Conservation (phyloP, 768 basidiomycete species). For the Hericium rajendrae region DNA sequence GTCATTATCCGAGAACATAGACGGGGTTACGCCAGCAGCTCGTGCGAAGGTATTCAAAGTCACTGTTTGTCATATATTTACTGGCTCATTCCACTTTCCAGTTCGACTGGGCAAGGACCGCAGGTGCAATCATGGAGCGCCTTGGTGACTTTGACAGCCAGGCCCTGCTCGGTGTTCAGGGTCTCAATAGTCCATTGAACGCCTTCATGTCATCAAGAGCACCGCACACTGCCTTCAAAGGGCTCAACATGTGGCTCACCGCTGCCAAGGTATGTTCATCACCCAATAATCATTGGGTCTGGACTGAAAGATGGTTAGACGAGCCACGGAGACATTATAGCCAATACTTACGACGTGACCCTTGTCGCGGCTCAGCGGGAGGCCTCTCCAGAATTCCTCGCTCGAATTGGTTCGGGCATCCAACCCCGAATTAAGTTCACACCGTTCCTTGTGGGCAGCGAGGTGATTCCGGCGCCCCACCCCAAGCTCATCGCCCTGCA, state of each 20-base stretch:
- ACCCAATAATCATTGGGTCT: neutral
- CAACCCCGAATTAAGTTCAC: neutral
- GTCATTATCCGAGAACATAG: neutral
- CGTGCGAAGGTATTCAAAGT: neutral
- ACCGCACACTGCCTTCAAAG: neutral
- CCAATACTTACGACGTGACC: neutral
- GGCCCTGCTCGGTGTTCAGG: neutral
- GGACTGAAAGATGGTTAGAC: neutral
- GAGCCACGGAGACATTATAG: neutral
- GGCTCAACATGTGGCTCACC: slow-evolving; percentile 2
- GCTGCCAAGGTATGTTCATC: slow-evolving; percentile 1
- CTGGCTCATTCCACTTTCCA: neutral
- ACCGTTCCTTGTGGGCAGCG: neutral
- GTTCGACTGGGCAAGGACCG: slow-evolving; percentile 2
- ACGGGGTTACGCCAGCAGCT: neutral
- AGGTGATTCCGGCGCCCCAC: slow-evolving; percentile 1
- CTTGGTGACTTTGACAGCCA: neutral
- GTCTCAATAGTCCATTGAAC: slow-evolving; percentile 1
- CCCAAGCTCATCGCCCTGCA: slow-evolving; percentile 3
- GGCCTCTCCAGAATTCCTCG: neutral
- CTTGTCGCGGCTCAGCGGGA: neutral
- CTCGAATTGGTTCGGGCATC: neutral
- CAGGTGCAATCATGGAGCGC: slow-evolving; percentile 1
- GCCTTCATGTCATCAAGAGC: slow-evolving; percentile 1
- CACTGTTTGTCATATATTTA: neutral